Evolutionary conservation across 345 rosid genomes (phyloP), one percentile per base, ranked within the genome.

Genomic region (Microthlaspi erraticum): DNA sequence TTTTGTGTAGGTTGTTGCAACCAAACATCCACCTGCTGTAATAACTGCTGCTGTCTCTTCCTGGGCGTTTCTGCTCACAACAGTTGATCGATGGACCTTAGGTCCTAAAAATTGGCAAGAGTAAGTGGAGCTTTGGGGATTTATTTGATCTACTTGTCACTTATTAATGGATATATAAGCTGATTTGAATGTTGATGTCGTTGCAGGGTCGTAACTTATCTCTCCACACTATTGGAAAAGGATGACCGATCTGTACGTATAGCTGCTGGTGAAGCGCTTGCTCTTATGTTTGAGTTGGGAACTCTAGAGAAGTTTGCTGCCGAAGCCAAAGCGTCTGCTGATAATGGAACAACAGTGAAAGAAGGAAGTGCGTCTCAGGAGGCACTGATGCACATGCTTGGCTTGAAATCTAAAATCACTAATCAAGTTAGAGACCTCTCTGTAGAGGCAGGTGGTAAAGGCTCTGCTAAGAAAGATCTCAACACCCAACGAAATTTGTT

Each of bases 251-350:
- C 89, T 45, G 78, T 88, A 38, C 97, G 98, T 71, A 87, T 94
- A 74, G 93, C 96, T 71, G 93, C 96, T 77, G 99, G 99, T 42
- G 97, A 90, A 78, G 98, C 96, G 34, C 69, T 94, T 60, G 99
- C 91, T 9, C 34, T 90, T 39, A 85, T 94, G 60, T 87, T 89
- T 78, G 99, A 87, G 82, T 70, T 74, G 12, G 95, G 88, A 71
- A 77, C 73, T 76, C 64, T 94, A 8, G 96, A 88, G 71, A 93
- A 89, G 80, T 83, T 84, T 23, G 74, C 86, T 51, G 79, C 83
- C 44, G 84, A 72, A 66, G 72, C 59, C 36, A 86, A 81, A 67
- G 81, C 19, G 10, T 34, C 82, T 44, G 49, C 64, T 69, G 80
- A 81, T 55, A 81, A 81, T 55, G 78, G 79, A 37, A 76, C 84